A percentile compares a stretch with the other conserved stretches of the same genome.
phyloP scores from a whole-genome alignment of 495 filamentous ascomycete species.

The Penicillium macrosclerotiorum region DNA sequence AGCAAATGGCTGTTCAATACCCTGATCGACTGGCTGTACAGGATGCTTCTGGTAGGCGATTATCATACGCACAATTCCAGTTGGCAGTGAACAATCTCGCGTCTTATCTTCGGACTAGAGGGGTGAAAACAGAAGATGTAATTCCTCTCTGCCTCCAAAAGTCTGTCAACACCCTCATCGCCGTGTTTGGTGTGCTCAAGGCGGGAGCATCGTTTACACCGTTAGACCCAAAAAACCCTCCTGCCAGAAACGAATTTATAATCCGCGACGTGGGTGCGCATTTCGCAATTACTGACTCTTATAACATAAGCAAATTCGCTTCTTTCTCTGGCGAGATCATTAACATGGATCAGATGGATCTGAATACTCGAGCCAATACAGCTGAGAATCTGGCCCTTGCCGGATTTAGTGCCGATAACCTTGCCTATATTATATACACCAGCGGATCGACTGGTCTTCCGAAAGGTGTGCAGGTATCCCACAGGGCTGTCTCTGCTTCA shows the following conservation, averaged over 20 bases:
- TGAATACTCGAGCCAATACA: neutral
- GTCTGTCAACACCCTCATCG: constrained; percentile 40
- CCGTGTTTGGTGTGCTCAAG: constrained; percentile 41
- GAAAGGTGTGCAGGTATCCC: constrained; percentile 41
- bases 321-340: constrained; percentile 16
- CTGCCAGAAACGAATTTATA: constrained; percentile 17
- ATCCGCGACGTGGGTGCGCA: constrained; percentile 8
- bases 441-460: constrained; percentile 40
- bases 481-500: constrained; percentile 19
- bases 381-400: neutral
- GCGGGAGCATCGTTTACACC: constrained; percentile 49
- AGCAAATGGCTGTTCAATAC: too few species aligned
- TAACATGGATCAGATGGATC: neutral
- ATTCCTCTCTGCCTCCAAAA: constrained; percentile 47
- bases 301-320: too few species aligned
- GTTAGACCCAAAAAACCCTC: constrained; percentile 48
- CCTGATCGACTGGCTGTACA: too few species aligned
- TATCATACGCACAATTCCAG: too few species aligned
- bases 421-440: constrained; percentile 30
- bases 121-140: neutral
- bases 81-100: neutral
- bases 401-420: constrained; percentile 4
- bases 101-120: neutral
- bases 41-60: too few species aligned
- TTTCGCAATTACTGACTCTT: constrained; percentile 9